Percentiles rank a stretch among this genome's conserved stretches.
phyloP scores from a whole-genome alignment of 768 basidiomycete genomes.

The Pulveroboletus sp. region DNA sequence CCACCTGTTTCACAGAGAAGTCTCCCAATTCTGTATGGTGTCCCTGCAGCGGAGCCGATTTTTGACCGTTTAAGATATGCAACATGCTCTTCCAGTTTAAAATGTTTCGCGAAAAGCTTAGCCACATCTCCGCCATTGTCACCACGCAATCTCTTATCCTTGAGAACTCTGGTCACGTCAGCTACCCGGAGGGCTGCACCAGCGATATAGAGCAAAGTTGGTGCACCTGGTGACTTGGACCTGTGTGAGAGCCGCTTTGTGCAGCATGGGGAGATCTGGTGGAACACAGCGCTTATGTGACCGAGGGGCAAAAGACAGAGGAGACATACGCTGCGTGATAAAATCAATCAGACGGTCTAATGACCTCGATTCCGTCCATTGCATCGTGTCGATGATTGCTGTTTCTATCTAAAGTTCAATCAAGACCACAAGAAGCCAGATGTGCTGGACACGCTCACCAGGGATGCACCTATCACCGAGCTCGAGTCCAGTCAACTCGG shows the following conservation, averaged over 20 bases:
- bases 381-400: constrained; percentile 69
- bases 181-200: constrained; percentile 91
- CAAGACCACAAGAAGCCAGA: constrained; percentile 31
- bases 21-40: constrained; percentile 87
- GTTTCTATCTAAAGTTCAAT: constrained; percentile 58
- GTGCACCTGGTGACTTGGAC: constrained; percentile 76
- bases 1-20: constrained; percentile 67
- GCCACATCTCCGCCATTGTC: constrained; percentile 89
- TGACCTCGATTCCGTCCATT: constrained; percentile 67
- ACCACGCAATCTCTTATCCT: constrained; percentile 62
- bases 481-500: constrained; percentile 70
- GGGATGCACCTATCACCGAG: constrained; percentile 74
- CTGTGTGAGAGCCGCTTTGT: constrained; percentile 66
- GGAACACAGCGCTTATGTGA: not conserved
- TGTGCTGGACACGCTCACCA: constrained; percentile 43
- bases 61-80: constrained; percentile 80
- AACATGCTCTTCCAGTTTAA: constrained; percentile 86
- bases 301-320: not conserved
- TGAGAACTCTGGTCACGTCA: constrained; percentile 74
- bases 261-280: constrained; percentile 62
- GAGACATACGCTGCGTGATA: constrained; percentile 61
- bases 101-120: constrained; percentile 93
- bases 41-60: constrained; percentile 85
- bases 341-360: constrained; percentile 71
- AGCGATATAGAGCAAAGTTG: constrained; percentile 79